Evolutionary conservation across 108 stramenopile genomes (phyloP).

Genomic region (Craspedostauros australis): DNA sequence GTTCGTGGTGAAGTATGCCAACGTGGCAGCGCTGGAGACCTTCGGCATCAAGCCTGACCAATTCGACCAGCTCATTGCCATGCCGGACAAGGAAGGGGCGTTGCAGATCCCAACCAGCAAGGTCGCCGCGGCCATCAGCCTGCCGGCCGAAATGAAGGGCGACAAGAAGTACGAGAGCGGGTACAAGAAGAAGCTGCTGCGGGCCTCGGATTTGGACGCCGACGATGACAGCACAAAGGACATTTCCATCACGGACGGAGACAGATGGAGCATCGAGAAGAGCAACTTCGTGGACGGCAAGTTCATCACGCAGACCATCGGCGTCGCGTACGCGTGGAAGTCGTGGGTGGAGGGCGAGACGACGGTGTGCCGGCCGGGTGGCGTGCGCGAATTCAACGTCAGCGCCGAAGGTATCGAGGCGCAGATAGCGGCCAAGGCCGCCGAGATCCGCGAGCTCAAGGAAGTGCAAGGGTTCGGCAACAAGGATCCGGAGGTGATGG

Average conservation of each 20-base stretch:
- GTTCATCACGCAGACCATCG: background rate
- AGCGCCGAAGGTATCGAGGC: background rate
- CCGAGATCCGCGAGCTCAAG: slow-evolving; percentile 7
- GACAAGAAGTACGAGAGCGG: slow-evolving; percentile 5
- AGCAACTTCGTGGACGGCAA: slow-evolving; percentile 5
- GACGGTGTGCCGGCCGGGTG: slow-evolving; percentile 3
- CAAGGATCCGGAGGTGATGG: slow-evolving; percentile 10
- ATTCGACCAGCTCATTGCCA: background rate
- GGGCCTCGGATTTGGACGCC: background rate
- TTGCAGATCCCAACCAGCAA: background rate
- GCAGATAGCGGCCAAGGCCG: slow-evolving; percentile 2
- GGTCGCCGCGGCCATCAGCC: background rate
- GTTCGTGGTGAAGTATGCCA: slow-evolving; percentile 8
- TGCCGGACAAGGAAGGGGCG: too few species aligned
- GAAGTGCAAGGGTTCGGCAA: slow-evolving; percentile 13
- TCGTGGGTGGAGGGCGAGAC: slow-evolving; percentile 4
- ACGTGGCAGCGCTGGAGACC: slow-evolving; percentile 8
- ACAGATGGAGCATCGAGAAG: slow-evolving; percentile 2
- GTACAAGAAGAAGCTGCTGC: slow-evolving; percentile 11
- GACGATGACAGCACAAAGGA: too few species aligned
- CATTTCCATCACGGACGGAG: background rate
- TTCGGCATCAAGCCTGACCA: background rate
- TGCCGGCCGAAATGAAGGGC: slow-evolving; percentile 2
- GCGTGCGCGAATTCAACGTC: background rate
- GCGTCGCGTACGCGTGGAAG: slow-evolving; percentile 8